Evolutionary conservation across 345 rosid genomes (phyloP).

Genomic region (Abelmoschus esculentus): DNA sequence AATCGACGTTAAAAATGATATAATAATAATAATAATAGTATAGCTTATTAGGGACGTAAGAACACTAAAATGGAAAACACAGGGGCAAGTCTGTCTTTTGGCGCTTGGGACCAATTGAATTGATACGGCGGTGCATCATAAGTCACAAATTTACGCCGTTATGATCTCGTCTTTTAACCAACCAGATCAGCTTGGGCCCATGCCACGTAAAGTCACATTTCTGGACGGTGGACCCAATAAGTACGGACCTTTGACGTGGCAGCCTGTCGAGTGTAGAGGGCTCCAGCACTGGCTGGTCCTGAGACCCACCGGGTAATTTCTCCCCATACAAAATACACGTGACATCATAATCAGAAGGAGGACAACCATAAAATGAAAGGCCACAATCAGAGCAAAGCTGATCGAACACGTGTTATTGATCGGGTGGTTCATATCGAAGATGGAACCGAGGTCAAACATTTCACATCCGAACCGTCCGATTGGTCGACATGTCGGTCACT

Average conservation of each 20-base stretch:
- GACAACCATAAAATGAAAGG: neutral
- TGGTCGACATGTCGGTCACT: neutral
- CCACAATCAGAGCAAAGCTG: slow-evolving; percentile 4
- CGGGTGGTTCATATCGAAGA: slow-evolving; percentile 8
- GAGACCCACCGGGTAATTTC: neutral
- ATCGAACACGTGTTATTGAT: slow-evolving; percentile 17
- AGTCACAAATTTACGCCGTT: neutral
- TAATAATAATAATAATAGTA: neutral
- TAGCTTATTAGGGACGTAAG: neutral
- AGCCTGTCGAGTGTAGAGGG: slow-evolving; percentile 13
- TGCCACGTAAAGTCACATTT: neutral
- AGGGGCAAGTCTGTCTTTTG: neutral
- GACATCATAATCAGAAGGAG: neutral
- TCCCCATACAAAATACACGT: neutral
- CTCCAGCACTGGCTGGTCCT: neutral
- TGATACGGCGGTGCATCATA: slow-evolving; percentile 10
- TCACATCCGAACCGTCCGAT: slow-evolving; percentile 8
- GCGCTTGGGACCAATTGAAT: neutral
- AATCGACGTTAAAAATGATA: too few relatives aligned
- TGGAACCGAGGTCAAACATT: neutral
- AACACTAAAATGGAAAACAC: neutral
- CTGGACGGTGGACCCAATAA: neutral
- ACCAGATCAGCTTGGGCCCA: slow-evolving; percentile 13
- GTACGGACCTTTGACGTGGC: slow-evolving; percentile 15
- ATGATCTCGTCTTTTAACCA: neutral